Base-by-base conservation (phyloP, 768 basidiomycete species). In the Tylopilus subfusipes region DNA sequence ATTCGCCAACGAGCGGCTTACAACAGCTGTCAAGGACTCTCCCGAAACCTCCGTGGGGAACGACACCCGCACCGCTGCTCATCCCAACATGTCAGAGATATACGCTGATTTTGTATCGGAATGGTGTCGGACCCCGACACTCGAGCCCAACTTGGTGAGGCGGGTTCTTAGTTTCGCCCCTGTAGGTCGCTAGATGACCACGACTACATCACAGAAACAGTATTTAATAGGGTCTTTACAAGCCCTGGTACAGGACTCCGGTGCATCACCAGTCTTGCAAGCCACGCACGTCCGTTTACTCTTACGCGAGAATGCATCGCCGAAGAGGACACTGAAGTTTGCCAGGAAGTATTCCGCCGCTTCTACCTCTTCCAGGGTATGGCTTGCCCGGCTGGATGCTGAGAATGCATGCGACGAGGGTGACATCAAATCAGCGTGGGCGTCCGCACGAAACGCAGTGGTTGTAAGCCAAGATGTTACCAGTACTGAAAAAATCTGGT, bases 161-260 rank as follows among this genome's bases (percentile, higher is more conserved):
- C 31, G 24, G 10, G 24, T 38, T 44, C 18, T 38, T 21, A 4
- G 5, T 39, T 45, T 40, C n/a, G 31, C 5, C n/a, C 25, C 19
- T 18, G 1, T 42, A 18, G 11, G 3, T 43, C 14, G 53, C 54
- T 29, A 38, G 14, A 44, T 60, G n/a, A 50, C 46, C 46, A 46
- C 18, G 36, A 31, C 24, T 33, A 9, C 25, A 12, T 36, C 2
- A 42, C 66, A 86, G 86, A 81, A 78, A 71, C 57, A 65, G 50
- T 90, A 85, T 68, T 72, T 88, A 36, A 67, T 77, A 54, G 66
- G 67, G 39, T 78, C 76, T 42, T 62, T 84, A 55, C 71, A 73
- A 39, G 64, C 67, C 38, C 55, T 77, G 36, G 69, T 74, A 38
- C 62, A 63, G 49, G 51, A 30, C 13, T 30, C 61, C 5, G 38